A percentile compares a stretch with the other conserved stretches of the same genome.
These are phyloP conservation scores for Odontarrhena argentea DNA, from an alignment of 345 rosid species.

Conservation along the genomic window DNA sequence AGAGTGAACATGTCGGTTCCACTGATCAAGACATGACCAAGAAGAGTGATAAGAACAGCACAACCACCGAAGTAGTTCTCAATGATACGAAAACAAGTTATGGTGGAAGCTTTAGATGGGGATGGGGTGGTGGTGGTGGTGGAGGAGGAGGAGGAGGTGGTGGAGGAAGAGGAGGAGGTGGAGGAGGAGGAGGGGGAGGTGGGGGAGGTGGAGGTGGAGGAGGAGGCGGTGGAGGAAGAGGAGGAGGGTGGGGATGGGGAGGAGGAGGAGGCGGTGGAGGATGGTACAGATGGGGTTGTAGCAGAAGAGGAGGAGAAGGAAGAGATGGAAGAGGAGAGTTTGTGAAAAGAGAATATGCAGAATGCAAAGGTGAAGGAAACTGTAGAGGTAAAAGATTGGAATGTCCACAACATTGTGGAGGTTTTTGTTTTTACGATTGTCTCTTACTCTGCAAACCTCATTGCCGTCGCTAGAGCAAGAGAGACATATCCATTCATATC, in stretches of 20 bases:
- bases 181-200: constrained; percentile 41
- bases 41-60: constrained; percentile 14
- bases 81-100: constrained; percentile 35
- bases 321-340: constrained; percentile 45
- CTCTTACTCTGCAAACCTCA: constrained; percentile 67
- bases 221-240: constrained; percentile 40
- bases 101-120: constrained; percentile 45
- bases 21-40: constrained; percentile 29
- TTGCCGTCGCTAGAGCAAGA: constrained; percentile 45
- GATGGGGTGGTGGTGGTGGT: constrained; percentile 47
- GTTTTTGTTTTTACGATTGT: constrained; percentile 73
- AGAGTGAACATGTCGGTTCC: constrained; percentile 27
- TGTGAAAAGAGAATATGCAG: constrained; percentile 56
- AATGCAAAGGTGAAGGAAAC: constrained; percentile 57
- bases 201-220: constrained; percentile 42
- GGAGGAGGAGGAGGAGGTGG: constrained; percentile 42
- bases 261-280: constrained; percentile 61
- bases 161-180: constrained; percentile 41
- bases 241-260: constrained; percentile 43
- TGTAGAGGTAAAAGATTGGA: constrained; percentile 59
- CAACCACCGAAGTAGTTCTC: constrained; percentile 31
- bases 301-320: constrained; percentile 31
- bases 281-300: constrained; percentile 62
- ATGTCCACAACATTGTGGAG: constrained; percentile 72
- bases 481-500: neutral